These are phyloP conservation scores for Zanthoxylum bungeanum DNA, from an alignment of 345 rosid genomes.

Conservation along the genomic window DNA sequence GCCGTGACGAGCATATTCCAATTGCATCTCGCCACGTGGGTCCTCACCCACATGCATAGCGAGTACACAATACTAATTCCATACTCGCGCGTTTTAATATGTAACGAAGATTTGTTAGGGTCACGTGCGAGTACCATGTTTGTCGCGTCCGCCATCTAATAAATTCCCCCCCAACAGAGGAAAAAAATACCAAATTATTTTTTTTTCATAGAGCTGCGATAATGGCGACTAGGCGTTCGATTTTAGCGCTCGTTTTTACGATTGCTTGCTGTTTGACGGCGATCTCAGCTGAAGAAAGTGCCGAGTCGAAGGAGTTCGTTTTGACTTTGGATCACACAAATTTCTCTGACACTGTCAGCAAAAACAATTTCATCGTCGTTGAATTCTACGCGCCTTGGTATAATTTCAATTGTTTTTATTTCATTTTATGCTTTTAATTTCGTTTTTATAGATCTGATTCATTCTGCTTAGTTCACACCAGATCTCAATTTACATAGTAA, in stretches of 20 bases:
- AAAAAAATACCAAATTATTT: not conserved
- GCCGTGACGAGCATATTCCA: constrained; percentile 30
- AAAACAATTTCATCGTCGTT: constrained; percentile 83
- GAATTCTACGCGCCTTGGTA: constrained; percentile 99
- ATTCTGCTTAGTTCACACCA: constrained; percentile 2
- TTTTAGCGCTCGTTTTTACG: constrained; percentile 21
- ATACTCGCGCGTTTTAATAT: constrained; percentile 3
- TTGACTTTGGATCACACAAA: constrained; percentile 82
- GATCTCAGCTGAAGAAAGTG: constrained; percentile 40
- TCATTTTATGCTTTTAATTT: not conserved
- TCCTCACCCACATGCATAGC: constrained; percentile 9
- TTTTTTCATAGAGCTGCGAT: not conserved
- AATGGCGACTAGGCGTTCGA: constrained; percentile 40
- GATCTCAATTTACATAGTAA: not conserved
- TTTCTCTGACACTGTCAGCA: constrained; percentile 69
- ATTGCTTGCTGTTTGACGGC: constrained; percentile 25
- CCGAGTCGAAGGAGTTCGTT: constrained; percentile 66
- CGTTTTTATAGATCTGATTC: not conserved
- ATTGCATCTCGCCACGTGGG: constrained; percentile 26
- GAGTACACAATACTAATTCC: not conserved
- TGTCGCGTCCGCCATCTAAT: constrained; percentile 14
- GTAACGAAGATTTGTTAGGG: too few relatives aligned
- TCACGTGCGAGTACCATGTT: constrained; percentile 17
- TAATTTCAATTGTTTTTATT: not conserved
- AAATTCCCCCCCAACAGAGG: not conserved